These are phyloP conservation scores for Xylaria arbuscula DNA, from an alignment of 2,329 filamentous ascomycete genomes.

Conservation along the genomic window DNA sequence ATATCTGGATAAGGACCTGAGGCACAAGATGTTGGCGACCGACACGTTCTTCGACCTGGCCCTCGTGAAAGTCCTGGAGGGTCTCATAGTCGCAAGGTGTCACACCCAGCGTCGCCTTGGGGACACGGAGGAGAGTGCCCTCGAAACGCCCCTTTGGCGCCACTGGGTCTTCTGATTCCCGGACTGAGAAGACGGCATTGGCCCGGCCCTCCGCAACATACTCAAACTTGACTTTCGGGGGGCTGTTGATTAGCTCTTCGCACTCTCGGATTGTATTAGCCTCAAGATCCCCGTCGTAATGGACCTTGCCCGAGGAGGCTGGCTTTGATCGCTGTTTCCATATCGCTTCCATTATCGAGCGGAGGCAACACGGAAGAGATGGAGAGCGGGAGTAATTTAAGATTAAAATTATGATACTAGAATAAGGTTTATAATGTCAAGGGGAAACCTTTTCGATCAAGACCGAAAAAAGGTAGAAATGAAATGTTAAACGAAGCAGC, in stretches of 20 bases:
- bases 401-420: slow-evolving; percentile 32
- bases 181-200: slow-evolving; percentile 77
- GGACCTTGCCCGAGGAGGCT: not conserved
- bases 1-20: slow-evolving; percentile 47
- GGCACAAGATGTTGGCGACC: slow-evolving; percentile 50
- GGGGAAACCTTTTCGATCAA: not conserved
- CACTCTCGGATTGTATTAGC: slow-evolving; percentile 35
- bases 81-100: slow-evolving; percentile 57
- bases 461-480: not conserved
- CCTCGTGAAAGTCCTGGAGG: slow-evolving; percentile 61
- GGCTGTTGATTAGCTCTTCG: slow-evolving; percentile 39
- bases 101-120: slow-evolving; percentile 64
- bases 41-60: slow-evolving; percentile 63
- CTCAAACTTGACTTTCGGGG: slow-evolving; percentile 45
- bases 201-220: slow-evolving; percentile 77
- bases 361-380: not conserved
- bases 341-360: slow-evolving; percentile 35
- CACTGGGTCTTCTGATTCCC: slow-evolving; percentile 52
- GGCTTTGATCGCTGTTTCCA: slow-evolving; percentile 45
- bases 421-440: not conserved
- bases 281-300: slow-evolving; percentile 6
- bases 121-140: slow-evolving; percentile 69
- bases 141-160: slow-evolving; percentile 46
- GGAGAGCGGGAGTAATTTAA: not conserved
- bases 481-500: not conserved